These are phyloP conservation scores for Fragaria vesca DNA, from an alignment of 306 rosid species.

Conservation along the genomic window DNA sequence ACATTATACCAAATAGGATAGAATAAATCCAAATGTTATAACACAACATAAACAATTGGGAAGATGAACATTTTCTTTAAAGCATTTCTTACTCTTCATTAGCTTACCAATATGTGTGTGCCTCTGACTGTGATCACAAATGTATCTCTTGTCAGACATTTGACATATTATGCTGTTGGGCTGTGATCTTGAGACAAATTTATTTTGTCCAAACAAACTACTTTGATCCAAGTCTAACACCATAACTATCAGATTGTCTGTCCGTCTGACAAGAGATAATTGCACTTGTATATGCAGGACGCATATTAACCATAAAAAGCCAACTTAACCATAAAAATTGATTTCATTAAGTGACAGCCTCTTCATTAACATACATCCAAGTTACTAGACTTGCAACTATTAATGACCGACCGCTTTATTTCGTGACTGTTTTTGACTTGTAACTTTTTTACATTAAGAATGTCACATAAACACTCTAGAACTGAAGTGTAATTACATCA, in stretches of 20 bases:
- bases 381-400: background rate
- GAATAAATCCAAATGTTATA: slow-evolving; percentile 16
- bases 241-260: background rate
- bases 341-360: background rate
- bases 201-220: background rate
- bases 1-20: slow-evolving; percentile 32
- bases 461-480: background rate
- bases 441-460: background rate
- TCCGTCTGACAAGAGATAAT: slow-evolving; percentile 2
- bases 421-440: background rate
- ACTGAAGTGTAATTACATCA: background rate
- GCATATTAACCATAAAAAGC: background rate
- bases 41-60: background rate
- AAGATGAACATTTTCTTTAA: background rate
- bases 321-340: background rate
- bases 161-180: background rate
- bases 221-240: background rate
- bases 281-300: background rate
- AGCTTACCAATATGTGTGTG: background rate
- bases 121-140: background rate
- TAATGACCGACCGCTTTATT: background rate
- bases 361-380: background rate
- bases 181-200: background rate
- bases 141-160: slow-evolving; percentile 13
- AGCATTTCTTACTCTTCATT: slow-evolving; percentile 4